A percentile compares a stretch with the other conserved stretches of the same genome.
These are phyloP conservation scores for Leavenworthia alabamica DNA, from an alignment of 345 rosid species.

Conservation along the genomic window DNA sequence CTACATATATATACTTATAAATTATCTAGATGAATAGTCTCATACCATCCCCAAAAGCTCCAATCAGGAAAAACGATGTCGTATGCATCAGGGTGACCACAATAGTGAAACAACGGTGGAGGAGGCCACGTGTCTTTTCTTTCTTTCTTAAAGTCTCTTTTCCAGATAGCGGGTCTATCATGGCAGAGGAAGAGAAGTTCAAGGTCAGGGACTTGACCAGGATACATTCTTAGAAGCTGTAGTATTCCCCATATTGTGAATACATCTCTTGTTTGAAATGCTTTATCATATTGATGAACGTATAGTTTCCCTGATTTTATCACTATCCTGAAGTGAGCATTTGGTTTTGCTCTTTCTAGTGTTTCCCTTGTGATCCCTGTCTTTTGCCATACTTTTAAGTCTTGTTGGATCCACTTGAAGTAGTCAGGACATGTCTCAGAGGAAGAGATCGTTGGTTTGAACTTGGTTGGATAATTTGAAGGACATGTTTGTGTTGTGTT, in stretches of 20 bases:
- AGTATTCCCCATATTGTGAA: slow-evolving; percentile 67
- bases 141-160: slow-evolving; percentile 18
- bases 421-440: slow-evolving; percentile 49
- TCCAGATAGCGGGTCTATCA: slow-evolving; percentile 38
- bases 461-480: slow-evolving; percentile 21
- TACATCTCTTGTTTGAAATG: slow-evolving; percentile 52
- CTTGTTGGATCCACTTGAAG: slow-evolving; percentile 62
- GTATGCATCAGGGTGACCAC: slow-evolving; percentile 36
- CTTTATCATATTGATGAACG: slow-evolving; percentile 35
- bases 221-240: slow-evolving; percentile 64
- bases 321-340: slow-evolving; percentile 47
- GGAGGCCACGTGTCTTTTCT: slow-evolving; percentile 33
- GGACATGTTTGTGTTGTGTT: slow-evolving; percentile 28
- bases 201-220: slow-evolving; percentile 55
- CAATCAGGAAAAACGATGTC: slow-evolving; percentile 63
- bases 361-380: slow-evolving; percentile 49
- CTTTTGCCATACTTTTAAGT: slow-evolving; percentile 46
- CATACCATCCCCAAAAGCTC: slow-evolving; percentile 79
- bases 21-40: too few species aligned
- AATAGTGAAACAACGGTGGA: slow-evolving; percentile 63
- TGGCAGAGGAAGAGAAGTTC: slow-evolving; percentile 52
- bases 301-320: slow-evolving; percentile 43
- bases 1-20: too few species aligned
- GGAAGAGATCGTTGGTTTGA: not conserved
- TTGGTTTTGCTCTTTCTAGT: slow-evolving; percentile 34